phyloP scores from a whole-genome alignment of 208 protist species.

The Herpetomonas muscarum region DNA sequence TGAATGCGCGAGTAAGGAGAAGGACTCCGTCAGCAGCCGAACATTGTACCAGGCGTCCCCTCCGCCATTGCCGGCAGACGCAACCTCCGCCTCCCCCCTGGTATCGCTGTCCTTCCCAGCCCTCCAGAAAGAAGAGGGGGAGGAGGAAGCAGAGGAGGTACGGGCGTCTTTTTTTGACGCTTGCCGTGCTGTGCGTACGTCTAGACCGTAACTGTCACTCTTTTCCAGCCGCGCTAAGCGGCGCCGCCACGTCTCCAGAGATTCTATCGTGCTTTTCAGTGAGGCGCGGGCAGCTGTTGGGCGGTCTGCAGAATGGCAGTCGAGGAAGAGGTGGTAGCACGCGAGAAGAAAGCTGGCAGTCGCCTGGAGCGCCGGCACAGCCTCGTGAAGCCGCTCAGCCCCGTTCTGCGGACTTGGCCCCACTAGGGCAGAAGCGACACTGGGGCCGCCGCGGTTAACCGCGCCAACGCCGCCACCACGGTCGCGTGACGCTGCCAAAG shows the following conservation, averaged over 20 bases:
- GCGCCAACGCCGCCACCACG: conserved; percentile 4
- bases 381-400: conserved; percentile 12
- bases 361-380: conserved; percentile 16
- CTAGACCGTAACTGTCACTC: neutral
- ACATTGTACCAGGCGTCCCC: neutral
- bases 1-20: neutral
- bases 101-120: conserved; percentile 1
- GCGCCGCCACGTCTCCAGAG: conserved; percentile 2
- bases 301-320: conserved; percentile 8
- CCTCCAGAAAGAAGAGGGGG: conserved; percentile 12
- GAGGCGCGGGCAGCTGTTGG: conserved; percentile 4
- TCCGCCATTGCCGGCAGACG: neutral
- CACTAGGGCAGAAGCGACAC: too few relatives aligned
- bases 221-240: conserved; percentile 2
- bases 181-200: neutral
- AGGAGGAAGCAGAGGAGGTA: too few relatives aligned
- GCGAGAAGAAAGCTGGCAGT: conserved; percentile 19
- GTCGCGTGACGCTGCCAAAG: too few relatives aligned
- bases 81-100: conserved; percentile 2
- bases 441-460: too few relatives aligned
- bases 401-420: too few relatives aligned
- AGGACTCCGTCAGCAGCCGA: neutral
- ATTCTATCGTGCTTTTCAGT: neutral
- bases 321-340: conserved; percentile 20
- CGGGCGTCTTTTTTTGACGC: neutral